Base-by-base conservation (phyloP, 805 yeast genomes). In the Zygoascus ofunaensis region DNA sequence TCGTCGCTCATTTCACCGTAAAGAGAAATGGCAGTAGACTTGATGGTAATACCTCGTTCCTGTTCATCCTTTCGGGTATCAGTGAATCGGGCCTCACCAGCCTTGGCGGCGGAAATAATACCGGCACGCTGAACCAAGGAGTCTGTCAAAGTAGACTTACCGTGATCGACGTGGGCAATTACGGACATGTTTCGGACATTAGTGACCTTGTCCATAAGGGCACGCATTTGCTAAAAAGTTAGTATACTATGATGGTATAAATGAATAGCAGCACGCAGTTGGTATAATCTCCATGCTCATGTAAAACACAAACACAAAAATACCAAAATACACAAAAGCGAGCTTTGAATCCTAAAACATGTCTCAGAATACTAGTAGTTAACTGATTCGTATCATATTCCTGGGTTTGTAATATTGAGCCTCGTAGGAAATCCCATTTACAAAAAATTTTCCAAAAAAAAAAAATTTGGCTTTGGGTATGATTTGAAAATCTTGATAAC, bases 101-200 rank as follows among this genome's bases (percentile, higher is more conserved):
- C 98, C 78, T 87, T 87, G 66, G 96, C 97, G 65, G 98, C 97
- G 48, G 97, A 92, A 66, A 90, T 90, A 72, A 92, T 90, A 87
- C 98, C 98, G 61, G 98, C 98, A 67, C 82, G 83, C 79, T 90
- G 97, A 64, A 90, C 97, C 70, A 90, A 83, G 57, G 98, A 92
- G 76, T 90, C 98, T 73, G 98, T 90, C 73, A 90, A 82, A 64
- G 98, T 90, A 60, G 97, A 89, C 75, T 90, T 90, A 78, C 98
- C 98, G 80, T 92, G 98, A 81, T 90, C 98, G 84, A 90, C 97
- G 79, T 90, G 98, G 68, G 98, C 98, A 82, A 92, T 92, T 74
- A 90, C 98, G 74, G 97, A 90, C 94, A 90, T 92, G 94, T 92
- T 92, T 80, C 98, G 96, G 69, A 92, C 97, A 71, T 90, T 90